phyloP scores from a whole-genome alignment of 2,329 filamentous ascomycete species.

The Fusarium denticulatum region DNA sequence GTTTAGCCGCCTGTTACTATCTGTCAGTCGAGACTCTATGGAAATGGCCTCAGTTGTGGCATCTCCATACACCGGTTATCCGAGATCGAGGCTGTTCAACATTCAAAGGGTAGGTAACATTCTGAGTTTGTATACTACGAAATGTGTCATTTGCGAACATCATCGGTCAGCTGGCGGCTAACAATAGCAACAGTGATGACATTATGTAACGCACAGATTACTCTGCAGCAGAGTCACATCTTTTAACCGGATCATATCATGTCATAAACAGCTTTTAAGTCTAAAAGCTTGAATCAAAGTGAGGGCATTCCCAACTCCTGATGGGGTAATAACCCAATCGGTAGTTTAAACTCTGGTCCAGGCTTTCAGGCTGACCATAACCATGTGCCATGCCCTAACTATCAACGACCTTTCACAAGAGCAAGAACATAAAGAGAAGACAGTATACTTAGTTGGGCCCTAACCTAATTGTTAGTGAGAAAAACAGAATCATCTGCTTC shows the following conservation, averaged over 20 bases:
- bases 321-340: neutral
- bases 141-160: neutral
- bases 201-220: neutral
- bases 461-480: neutral
- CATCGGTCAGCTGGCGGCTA: neutral
- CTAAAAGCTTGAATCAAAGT: neutral
- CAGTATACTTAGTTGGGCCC: neutral
- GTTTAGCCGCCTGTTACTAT: conserved; percentile 28
- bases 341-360: neutral
- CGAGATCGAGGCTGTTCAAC: conserved; percentile 2
- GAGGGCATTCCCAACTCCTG: conserved; percentile 26
- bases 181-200: neutral
- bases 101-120: neutral
- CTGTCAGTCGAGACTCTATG: conserved; percentile 28
- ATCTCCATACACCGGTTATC: neutral
- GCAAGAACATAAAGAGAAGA: neutral
- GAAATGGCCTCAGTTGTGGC: conserved; percentile 28
- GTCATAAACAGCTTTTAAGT: neutral
- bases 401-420: neutral
- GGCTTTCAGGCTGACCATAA: neutral
- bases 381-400: neutral
- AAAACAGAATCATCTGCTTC: neutral
- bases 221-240: neutral
- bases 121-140: neutral
- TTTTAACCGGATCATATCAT: neutral